Percentiles rank a stretch among this genome's conserved stretches.
Evolutionary conservation across 148 eudicot species (phyloP).

Genomic region (Polygonum maritimum): DNA sequence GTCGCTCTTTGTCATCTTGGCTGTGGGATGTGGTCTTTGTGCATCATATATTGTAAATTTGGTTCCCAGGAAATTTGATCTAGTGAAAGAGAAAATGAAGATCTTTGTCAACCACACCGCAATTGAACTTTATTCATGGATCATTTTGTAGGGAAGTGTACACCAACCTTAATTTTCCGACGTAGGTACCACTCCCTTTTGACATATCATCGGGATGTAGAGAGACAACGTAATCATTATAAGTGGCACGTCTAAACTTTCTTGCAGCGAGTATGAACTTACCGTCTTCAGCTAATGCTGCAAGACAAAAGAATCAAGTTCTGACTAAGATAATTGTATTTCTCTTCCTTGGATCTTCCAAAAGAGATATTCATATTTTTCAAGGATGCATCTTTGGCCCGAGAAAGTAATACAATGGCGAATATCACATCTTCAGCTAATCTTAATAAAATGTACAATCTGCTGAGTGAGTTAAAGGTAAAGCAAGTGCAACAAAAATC

Average conservation of each 20-base stretch:
- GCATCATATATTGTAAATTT: conserved; percentile 62
- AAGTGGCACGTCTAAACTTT: conserved; percentile 52
- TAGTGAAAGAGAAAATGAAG: conserved; percentile 9
- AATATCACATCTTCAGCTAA: neutral
- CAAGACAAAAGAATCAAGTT: conserved; percentile 9
- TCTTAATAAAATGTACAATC: neutral
- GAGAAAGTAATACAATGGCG: neutral
- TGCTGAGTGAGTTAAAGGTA: neutral
- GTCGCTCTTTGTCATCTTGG: conserved; percentile 43
- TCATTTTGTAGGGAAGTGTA: conserved; percentile 1
- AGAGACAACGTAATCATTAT: conserved; percentile 62
- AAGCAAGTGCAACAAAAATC: neutral
- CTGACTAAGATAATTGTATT: neutral
- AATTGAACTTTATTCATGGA: neutral
- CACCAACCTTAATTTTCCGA: conserved; percentile 70
- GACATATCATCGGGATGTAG: conserved; percentile 48
- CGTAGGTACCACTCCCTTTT: conserved; percentile 44
- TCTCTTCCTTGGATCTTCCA: neutral
- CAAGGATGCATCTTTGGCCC: neutral
- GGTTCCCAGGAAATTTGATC: conserved; percentile 73
- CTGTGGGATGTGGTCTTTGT: conserved; percentile 46
- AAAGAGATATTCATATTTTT: neutral
- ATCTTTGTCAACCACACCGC: neutral
- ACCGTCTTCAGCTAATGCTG: conserved; percentile 76
- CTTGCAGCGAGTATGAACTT: conserved; percentile 77